These are phyloP conservation scores for Aspergillus diversus DNA, from an alignment of 495 filamentous ascomycete genomes.

Conservation along the genomic window DNA sequence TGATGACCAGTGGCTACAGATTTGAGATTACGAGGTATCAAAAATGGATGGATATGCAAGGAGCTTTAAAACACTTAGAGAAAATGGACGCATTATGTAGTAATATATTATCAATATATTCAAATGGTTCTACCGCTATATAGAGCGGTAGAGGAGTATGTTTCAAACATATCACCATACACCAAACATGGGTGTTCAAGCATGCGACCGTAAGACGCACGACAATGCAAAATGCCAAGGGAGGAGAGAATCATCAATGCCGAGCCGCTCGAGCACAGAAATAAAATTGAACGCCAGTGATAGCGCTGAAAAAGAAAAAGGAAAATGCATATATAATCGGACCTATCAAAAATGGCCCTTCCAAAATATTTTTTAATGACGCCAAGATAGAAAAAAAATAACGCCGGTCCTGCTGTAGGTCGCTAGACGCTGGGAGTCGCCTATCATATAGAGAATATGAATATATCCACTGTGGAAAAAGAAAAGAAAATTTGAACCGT, in stretches of 20 bases:
- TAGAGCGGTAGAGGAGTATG: background rate
- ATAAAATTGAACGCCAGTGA: background rate
- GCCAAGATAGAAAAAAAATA: conserved; percentile 17
- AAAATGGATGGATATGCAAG: no score
- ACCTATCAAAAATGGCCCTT: background rate
- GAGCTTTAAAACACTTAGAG: no score
- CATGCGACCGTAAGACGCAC: conserved; percentile 3
- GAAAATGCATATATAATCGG: background rate
- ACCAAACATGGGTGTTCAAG: background rate
- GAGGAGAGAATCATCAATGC: conserved; percentile 5
- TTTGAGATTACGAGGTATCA: no score
- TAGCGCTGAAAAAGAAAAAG: background rate
- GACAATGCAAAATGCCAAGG: background rate
- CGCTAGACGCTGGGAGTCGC: background rate
- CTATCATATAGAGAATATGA: background rate
- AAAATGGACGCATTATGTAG: no score
- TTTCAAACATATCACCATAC: background rate
- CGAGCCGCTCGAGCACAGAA: background rate
- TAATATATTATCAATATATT: background rate
- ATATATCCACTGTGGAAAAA: background rate
- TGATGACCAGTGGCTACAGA: no score
- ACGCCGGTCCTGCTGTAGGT: background rate
- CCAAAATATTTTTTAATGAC: conserved; percentile 31
- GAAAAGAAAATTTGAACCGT: background rate
- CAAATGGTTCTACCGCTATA: background rate